These are phyloP conservation scores for Boletus insuetus DNA, from an alignment of 768 basidiomycete genomes.

Conservation along the genomic window DNA sequence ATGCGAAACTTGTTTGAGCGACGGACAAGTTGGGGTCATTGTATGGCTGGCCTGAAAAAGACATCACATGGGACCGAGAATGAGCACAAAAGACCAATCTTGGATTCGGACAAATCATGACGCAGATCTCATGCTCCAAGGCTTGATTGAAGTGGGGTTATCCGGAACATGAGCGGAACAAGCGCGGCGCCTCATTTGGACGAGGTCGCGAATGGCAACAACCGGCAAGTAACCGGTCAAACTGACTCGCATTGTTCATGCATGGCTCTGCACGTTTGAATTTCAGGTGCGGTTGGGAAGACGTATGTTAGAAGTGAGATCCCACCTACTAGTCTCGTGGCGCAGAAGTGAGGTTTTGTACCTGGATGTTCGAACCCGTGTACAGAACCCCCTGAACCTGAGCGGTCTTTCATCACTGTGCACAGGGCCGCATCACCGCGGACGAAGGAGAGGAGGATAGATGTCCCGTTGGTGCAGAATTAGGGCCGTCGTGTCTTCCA, in stretches of 20 bases:
- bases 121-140: background rate
- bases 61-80: background rate
- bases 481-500: conserved; percentile 11
- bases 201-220: background rate
- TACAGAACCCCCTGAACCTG: background rate
- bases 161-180: conserved; percentile 10
- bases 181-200: conserved; percentile 1
- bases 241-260: background rate
- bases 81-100: background rate
- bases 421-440: conserved; percentile 12
- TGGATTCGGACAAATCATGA: background rate
- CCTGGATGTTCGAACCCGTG: background rate
- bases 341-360: background rate
- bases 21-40: background rate
- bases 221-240: background rate
- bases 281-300: background rate
- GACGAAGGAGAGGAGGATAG: conserved; percentile 10
- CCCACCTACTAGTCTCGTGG: conserved; percentile 1
- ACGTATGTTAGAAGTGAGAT: background rate
- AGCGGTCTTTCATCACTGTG: background rate
- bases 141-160: conserved; percentile 5
- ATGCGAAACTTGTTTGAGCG: background rate
- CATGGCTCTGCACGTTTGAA: background rate
- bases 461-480: background rate
- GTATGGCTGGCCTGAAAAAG: background rate